Evolutionary conservation across 257 asterid genomes (phyloP).

Genomic region (Avicennia marina): DNA sequence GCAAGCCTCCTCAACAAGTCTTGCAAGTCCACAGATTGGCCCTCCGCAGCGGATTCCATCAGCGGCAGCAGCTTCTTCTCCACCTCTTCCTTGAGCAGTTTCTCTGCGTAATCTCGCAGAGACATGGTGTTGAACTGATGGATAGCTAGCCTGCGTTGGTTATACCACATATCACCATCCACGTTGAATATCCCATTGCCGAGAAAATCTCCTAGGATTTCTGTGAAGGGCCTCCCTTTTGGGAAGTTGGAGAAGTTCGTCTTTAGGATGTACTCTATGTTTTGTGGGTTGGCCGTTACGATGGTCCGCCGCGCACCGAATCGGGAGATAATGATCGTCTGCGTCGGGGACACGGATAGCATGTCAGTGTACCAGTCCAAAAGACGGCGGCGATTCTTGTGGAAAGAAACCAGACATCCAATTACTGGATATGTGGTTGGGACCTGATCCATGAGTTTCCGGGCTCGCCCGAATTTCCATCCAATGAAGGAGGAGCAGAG

Average conservation of each 20-base stretch:
- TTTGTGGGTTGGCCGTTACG: constrained; percentile 52
- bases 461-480: constrained; percentile 17
- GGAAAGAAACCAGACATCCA: constrained; percentile 52
- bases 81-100: constrained; percentile 24
- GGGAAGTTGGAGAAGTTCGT: constrained; percentile 50
- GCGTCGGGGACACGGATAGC: constrained; percentile 40
- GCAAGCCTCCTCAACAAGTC: constrained; percentile 51
- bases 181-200: constrained; percentile 61
- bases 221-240: constrained; percentile 50
- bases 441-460: not conserved
- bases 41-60: constrained; percentile 27
- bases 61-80: constrained; percentile 44
- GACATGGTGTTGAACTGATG: constrained; percentile 38
- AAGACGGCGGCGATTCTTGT: constrained; percentile 50
- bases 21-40: constrained; percentile 43
- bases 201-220: constrained; percentile 50
- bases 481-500: constrained; percentile 19
- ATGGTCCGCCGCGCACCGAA: constrained; percentile 53
- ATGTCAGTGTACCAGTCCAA: constrained; percentile 66
- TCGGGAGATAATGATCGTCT: constrained; percentile 44
- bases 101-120: constrained; percentile 26
- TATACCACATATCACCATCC: constrained; percentile 48
- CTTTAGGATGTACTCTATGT: constrained; percentile 50
- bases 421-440: constrained; percentile 46
- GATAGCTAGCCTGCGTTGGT: constrained; percentile 40